A percentile compares a stretch with the other conserved stretches of the same genome.
These are phyloP conservation scores for Achlya hypogyna DNA, from an alignment of 352 stramenopile genomes.

Conservation along the genomic window DNA sequence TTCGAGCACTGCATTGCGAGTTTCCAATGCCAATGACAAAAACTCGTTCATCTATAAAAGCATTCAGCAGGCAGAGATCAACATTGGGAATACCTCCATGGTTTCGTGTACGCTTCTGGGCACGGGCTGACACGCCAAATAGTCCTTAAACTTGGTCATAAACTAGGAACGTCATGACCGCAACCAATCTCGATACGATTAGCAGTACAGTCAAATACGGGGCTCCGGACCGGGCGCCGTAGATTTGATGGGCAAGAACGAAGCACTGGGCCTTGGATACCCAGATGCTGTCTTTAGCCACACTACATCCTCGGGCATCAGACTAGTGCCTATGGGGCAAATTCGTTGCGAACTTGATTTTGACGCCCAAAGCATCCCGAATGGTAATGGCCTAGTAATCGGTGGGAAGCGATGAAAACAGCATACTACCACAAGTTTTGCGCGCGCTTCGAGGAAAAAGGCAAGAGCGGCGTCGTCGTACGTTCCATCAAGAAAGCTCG, in stretches of 20 bases:
- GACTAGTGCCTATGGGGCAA: background rate
- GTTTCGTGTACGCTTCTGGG: conserved; percentile 20
- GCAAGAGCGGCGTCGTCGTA: conserved; percentile 34
- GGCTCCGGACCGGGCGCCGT: conserved; percentile 39
- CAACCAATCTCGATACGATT: background rate
- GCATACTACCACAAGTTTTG: conserved; percentile 34
- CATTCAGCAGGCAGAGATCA: background rate
- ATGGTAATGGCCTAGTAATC: conserved; percentile 14
- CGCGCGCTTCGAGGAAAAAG: conserved; percentile 50
- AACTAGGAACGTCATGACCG: conserved; percentile 35
- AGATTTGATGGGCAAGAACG: conserved; percentile 31
- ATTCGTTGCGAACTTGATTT: conserved; percentile 18
- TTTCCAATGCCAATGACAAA: conserved; percentile 38
- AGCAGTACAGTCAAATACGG: conserved; percentile 34
- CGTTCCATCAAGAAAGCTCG: conserved; percentile 42
- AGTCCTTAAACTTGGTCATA: conserved; percentile 35
- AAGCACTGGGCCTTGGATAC: conserved; percentile 43
- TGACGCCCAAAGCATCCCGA: conserved; percentile 23
- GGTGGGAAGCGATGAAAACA: conserved; percentile 6
- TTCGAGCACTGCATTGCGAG: conserved; percentile 25
- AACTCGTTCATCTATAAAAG: conserved; percentile 28
- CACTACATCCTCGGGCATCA: background rate
- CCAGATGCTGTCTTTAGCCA: conserved; percentile 28
- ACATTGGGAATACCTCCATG: conserved; percentile 24
- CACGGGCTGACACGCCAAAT: conserved; percentile 24